A percentile compares a stretch with the other conserved stretches of the same genome.
Conservation (phyloP, 805 yeast species). For the Saccharomycopsis fibuligera region DNA sequence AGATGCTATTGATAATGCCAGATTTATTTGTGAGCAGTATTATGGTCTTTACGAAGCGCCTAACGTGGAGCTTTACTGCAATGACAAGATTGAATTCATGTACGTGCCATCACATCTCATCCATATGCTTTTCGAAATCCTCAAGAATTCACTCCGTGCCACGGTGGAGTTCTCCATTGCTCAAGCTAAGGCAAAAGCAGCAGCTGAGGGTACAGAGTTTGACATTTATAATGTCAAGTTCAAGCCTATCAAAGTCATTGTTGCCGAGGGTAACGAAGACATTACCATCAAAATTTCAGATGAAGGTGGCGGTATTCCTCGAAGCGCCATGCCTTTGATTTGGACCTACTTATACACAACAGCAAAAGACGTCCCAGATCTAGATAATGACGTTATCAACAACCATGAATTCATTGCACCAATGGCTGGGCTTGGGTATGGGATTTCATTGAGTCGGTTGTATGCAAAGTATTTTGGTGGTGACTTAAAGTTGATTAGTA, state of each 20-base stretch:
- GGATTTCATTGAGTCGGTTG: slow-evolving; percentile 76
- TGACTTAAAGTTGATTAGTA: slow-evolving; percentile 75
- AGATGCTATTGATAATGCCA: slow-evolving; percentile 86
- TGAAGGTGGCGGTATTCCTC: slow-evolving; percentile 91
- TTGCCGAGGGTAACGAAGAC: slow-evolving; percentile 84
- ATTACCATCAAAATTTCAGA: slow-evolving; percentile 86
- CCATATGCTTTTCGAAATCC: slow-evolving; percentile 84
- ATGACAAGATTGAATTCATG: slow-evolving; percentile 73
- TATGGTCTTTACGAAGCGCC: slow-evolving; percentile 86
- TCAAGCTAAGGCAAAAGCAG: slow-evolving; percentile 36
- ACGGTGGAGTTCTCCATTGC: slow-evolving; percentile 77
- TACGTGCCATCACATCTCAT: slow-evolving; percentile 90
- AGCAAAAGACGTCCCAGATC: slow-evolving; percentile 62
- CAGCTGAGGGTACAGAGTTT: slow-evolving; percentile 8
- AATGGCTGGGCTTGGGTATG: slow-evolving; percentile 92
- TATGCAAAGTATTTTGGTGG: slow-evolving; percentile 91
- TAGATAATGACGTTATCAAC: slow-evolving; percentile 38
- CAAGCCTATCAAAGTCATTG: slow-evolving; percentile 82
- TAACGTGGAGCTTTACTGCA: slow-evolving; percentile 69
- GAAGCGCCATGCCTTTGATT: slow-evolving; percentile 74
- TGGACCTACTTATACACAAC: slow-evolving; percentile 93
- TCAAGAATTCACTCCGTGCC: slow-evolving; percentile 82
- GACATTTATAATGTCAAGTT: slow-evolving; percentile 58
- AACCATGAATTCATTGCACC: slow-evolving; percentile 72
- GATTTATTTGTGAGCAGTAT: slow-evolving; percentile 86